phyloP scores from a whole-genome alignment of 139 green algal species.

The Picochlorum costavermella region DNA sequence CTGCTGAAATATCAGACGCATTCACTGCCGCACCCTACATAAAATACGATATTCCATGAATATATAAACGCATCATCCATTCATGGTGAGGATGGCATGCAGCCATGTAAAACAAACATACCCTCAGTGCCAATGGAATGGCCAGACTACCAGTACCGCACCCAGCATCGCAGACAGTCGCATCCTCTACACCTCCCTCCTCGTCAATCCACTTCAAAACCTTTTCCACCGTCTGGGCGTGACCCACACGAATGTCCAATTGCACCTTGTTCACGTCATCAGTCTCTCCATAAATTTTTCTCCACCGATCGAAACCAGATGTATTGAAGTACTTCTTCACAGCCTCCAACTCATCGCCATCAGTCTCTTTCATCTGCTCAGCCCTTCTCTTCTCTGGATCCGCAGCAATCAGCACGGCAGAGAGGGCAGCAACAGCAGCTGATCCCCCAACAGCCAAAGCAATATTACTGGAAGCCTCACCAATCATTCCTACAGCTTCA shows the following conservation, averaged over 20 bases:
- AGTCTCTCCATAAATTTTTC: constrained; percentile 97
- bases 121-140: constrained; percentile 67
- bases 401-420: constrained; percentile 54
- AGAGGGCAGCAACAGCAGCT: constrained; percentile 61
- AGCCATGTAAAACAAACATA: background rate
- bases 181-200: constrained; percentile 68
- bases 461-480: constrained; percentile 9
- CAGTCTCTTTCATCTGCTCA: constrained; percentile 64
- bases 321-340: constrained; percentile 97
- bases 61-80: too few relatives aligned
- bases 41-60: background rate
- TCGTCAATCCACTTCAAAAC: constrained; percentile 78
- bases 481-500: constrained; percentile 9
- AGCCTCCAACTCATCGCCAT: constrained; percentile 85
- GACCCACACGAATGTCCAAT: constrained; percentile 88
- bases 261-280: constrained; percentile 99
- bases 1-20: constrained; percentile 82
- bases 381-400: constrained; percentile 68
- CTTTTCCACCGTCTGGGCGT: constrained; percentile 97
- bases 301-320: constrained; percentile 87
- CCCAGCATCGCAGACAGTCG: constrained; percentile 77
- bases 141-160: constrained; percentile 86
- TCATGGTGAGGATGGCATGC: too few relatives aligned
- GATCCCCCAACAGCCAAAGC: constrained; percentile 50
- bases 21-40: constrained; percentile 59